Base-by-base conservation (phyloP, 2,329 filamentous ascomycete species). In the Colletotrichum tropicale region DNA sequence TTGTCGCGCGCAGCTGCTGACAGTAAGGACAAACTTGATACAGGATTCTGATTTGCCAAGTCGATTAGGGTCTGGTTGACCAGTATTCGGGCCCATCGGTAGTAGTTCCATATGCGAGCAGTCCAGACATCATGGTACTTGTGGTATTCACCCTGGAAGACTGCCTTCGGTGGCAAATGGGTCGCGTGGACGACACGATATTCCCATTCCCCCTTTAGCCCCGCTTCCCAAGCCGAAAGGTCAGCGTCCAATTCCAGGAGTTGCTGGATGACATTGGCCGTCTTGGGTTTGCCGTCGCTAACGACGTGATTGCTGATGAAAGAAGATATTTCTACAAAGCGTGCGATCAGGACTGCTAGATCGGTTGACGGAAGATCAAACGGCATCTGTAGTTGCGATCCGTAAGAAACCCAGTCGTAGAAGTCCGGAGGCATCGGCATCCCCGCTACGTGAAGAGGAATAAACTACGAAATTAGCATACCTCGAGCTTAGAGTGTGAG, bases 91-190 rank as follows among this genome's bases (percentile, higher is more conserved):
- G 87, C 86, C 86, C 90, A 91, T 28, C 91, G 89, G 78, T 89
- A 91, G 77, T 92, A 88, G 75, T 90, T 91, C 89, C 89, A 93
- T 55, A 90, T 85, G 28, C 89, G 86, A 10, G 88, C 89, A 21
- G 87, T 83, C 86, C 88, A 91, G 70, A 91, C 87, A 76, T 89
- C 87, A 18, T 82, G 81, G 78, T 93, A 93, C 26, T 86, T 80
- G 79, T 93, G 90, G 78, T 90, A 92, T 70, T 86, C 84, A 15
- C 87, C 86, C 21, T 87, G 85, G 75, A 91, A 91, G 68, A 90
- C 85, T 13, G 86, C 86, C 2, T 84, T 82, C 1, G 84, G 76
- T 2, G 87, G 86, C 6, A 85, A 71, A 55, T 83, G 80, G 10
- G 80, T 75, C 6, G 78, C 79, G n/a, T 80, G 81, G 58, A 84